Percentiles rank a stretch among this genome's conserved stretches.
Evolutionary conservation across 2,329 filamentous ascomycete species (phyloP).

Genomic region (Fusarium paranaense): DNA sequence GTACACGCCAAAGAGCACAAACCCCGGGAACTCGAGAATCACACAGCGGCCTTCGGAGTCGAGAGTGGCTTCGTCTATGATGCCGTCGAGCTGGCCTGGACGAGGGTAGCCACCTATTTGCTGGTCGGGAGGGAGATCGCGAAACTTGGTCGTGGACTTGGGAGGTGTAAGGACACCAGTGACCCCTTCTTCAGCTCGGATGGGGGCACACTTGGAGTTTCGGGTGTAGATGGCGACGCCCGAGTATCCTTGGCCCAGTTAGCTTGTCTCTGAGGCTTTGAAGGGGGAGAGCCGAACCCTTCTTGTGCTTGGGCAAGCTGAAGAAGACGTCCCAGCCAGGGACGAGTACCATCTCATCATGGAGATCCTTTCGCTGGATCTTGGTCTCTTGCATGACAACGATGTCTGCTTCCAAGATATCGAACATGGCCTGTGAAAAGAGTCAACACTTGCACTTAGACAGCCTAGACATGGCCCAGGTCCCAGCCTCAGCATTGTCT

Average conservation of each 20-base stretch:
- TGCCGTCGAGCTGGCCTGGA: conserved; percentile 71
- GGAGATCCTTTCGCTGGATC: conserved; percentile 91
- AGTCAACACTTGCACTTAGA: background rate
- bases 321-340: conserved; percentile 97
- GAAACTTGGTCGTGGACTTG: conserved; percentile 76
- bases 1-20: conserved; percentile 93
- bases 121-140: conserved; percentile 77
- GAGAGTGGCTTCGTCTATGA: conserved; percentile 76
- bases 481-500: background rate
- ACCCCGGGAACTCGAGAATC: conserved; percentile 91
- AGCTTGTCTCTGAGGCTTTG: background rate
- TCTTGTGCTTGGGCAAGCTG: conserved; percentile 92
- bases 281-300: conserved; percentile 66
- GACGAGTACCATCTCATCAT: conserved; percentile 95
- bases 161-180: conserved; percentile 83
- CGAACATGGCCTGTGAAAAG: conserved; percentile 82
- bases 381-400: conserved; percentile 96
- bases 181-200: conserved; percentile 94
- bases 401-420: conserved; percentile 91
- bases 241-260: conserved; percentile 77
- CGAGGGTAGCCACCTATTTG: conserved; percentile 92
- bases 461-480: background rate
- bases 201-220: conserved; percentile 85
- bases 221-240: conserved; percentile 95
- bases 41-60: conserved; percentile 95